Base-by-base conservation (phyloP, 2,329 filamentous ascomycete genomes). In the Fusarium bulbicola region DNA sequence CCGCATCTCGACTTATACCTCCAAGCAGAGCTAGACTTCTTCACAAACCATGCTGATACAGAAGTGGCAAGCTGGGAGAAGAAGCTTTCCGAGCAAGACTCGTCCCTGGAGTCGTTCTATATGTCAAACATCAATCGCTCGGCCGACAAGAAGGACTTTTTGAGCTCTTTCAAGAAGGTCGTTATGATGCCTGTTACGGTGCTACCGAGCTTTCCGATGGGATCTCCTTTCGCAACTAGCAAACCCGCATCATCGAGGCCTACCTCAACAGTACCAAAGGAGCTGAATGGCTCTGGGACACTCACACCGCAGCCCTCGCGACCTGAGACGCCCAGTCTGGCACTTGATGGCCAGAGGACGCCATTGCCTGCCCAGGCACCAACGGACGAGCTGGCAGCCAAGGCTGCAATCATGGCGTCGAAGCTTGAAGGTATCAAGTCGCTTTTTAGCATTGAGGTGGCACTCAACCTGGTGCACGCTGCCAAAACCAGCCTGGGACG, bases 171-270 rank as follows among this genome's bases (percentile, higher is more conserved):
- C 86, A 98, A 95, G 80, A 98, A 98, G 82, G 96, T 99, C 14
- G 93, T 99, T 73, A 98, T 99, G 95, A 97, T 97, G 91, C 96
- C 96, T 5, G 95, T 99, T 54, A 97, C 94, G 59, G 95, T 95
- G 14, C 85, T 98, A 8, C 93, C 94, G 4, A 91, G 89, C 52
- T 89, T 94, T 68, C 82, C 89, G 11, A 84, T 89, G 56, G 85
- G 86, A 14, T 89, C 85, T n/a, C 87, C 87, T 61, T 93, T 90
- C 78, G 87, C 83, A 68, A 82, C 81, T 40, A 80, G 78, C 53
- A 87, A 84, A 60, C 79, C 84, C 1, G 66, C 81, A 14, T 61
- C 73, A 18, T 36, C 72, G 6, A 62, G 73, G 6, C 47, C 72
- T 30, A 34, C 76, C 3, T 43, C 72, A 13, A 49, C 75, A 9